Evolutionary conservation across 164 flowering plant species (phyloP).

Genomic region (Kingdonia uniflora): DNA sequence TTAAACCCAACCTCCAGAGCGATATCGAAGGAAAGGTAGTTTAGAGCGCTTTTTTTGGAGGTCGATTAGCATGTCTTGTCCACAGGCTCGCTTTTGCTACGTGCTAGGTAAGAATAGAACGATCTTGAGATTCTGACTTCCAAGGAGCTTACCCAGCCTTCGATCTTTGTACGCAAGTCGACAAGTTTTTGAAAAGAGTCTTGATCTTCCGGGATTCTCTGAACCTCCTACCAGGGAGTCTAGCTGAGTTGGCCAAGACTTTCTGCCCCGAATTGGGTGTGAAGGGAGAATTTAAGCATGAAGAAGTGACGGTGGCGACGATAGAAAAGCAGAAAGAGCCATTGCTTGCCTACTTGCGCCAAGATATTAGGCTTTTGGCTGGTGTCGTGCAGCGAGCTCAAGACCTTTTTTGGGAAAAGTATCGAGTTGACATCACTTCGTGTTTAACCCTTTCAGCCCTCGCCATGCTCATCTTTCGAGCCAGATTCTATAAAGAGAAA

Average conservation of each 20-base stretch:
- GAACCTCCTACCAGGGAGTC: neutral
- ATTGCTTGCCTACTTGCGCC: neutral
- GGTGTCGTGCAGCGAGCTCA: slow-evolving; percentile 1
- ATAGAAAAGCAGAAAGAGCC: neutral
- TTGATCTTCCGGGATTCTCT: neutral
- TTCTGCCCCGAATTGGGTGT: neutral
- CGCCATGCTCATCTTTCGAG: neutral
- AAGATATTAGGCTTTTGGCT: neutral
- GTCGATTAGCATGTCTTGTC: no score
- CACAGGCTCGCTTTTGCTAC: no score
- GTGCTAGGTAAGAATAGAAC: no score
- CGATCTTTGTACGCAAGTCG: no score
- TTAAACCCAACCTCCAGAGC: no score
- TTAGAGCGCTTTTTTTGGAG: no score
- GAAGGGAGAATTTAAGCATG: neutral
- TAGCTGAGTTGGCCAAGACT: neutral
- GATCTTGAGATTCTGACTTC: no score
- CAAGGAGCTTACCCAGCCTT: no score
- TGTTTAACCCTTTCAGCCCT: neutral
- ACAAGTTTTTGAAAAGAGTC: no score
- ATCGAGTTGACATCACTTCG: neutral
- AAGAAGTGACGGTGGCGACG: neutral
- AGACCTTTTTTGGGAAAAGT: neutral
- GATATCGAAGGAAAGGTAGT: no score
- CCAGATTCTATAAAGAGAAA: neutral